phyloP scores from a whole-genome alignment of 208 protist genomes.

The Trypanosoma cruzi region DNA sequence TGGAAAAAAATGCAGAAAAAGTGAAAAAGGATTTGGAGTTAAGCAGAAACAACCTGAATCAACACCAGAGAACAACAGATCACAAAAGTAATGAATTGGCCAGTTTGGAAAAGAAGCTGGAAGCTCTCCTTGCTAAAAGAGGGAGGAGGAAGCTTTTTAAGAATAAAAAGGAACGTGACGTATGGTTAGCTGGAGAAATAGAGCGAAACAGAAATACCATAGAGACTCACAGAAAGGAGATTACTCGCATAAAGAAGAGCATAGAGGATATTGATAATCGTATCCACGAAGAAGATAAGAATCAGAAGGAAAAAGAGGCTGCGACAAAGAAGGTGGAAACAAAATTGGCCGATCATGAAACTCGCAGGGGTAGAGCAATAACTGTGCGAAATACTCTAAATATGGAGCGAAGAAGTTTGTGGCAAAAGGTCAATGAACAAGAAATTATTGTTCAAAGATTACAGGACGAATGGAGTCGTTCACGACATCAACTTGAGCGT shows the following conservation, averaged over 20 bases:
- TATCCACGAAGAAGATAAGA: constrained; percentile 30
- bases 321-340: constrained; percentile 46
- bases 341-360: constrained; percentile 45
- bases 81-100: constrained; percentile 40
- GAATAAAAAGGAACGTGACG: constrained; percentile 88
- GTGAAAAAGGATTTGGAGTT: constrained; percentile 34
- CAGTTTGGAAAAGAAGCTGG: constrained; percentile 50
- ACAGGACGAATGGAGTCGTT: constrained; percentile 43
- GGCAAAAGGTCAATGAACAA: constrained; percentile 80
- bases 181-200: constrained; percentile 89
- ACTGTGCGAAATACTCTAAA: constrained; percentile 63
- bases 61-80: constrained; percentile 40
- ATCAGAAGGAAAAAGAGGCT: constrained; percentile 31
- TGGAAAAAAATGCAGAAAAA: constrained; percentile 44
- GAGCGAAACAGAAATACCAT: constrained; percentile 57
- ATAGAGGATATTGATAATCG: constrained; percentile 31
- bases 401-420: constrained; percentile 70
- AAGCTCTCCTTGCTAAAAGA: constrained; percentile 88
- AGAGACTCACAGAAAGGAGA: constrained; percentile 45
- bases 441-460: constrained; percentile 60
- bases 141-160: constrained; percentile 92
- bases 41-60: constrained; percentile 36
- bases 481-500: constrained; percentile 65
- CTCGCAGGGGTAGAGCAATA: constrained; percentile 35
- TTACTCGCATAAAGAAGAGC: constrained; percentile 39